Conservation (phyloP, 805 yeast species). For the Metschnikowia lochheadii region DNA sequence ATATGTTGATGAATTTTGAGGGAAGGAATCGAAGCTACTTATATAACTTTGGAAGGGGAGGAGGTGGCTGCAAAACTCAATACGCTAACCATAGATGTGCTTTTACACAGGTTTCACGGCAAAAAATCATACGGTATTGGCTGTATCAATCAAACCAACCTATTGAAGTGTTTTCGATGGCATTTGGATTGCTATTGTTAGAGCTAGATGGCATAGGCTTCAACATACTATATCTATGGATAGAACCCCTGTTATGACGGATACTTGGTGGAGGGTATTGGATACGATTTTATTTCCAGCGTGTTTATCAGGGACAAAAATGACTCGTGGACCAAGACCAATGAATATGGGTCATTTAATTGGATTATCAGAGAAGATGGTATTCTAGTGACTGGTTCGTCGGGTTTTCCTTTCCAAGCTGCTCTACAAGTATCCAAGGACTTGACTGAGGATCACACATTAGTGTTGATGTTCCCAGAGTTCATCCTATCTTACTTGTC, state of each 20-base stretch:
- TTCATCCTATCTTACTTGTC: slow-evolving; percentile 81
- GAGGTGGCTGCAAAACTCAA: too few relatives aligned
- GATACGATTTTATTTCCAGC: slow-evolving; percentile 83
- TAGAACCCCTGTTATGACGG: slow-evolving; percentile 49
- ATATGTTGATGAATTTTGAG: too few relatives aligned
- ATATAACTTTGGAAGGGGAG: too few relatives aligned
- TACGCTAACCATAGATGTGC: too few relatives aligned
- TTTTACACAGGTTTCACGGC: too few relatives aligned
- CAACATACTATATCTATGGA: too few relatives aligned
- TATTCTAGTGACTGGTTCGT: slow-evolving; percentile 83
- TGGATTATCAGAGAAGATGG: slow-evolving; percentile 82
- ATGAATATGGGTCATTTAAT: slow-evolving; percentile 72
- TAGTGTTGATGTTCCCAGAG: slow-evolving; percentile 83
- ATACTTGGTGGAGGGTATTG: slow-evolving; percentile 86
- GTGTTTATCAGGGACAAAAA: slow-evolving; percentile 63
- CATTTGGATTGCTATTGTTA: too few relatives aligned
- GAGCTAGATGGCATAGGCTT: too few relatives aligned
- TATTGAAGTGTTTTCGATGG: too few relatives aligned
- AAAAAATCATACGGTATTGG: too few relatives aligned
- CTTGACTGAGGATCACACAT: slow-evolving; percentile 65
- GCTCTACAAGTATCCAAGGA: slow-evolving; percentile 65
- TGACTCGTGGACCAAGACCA: slow-evolving; percentile 82
- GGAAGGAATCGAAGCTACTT: too few relatives aligned
- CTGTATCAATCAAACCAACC: too few relatives aligned
- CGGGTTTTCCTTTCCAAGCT: slow-evolving; percentile 81